These are phyloP conservation scores for Truncatella angustata DNA, from an alignment of 2,329 filamentous ascomycete species.

Conservation along the genomic window DNA sequence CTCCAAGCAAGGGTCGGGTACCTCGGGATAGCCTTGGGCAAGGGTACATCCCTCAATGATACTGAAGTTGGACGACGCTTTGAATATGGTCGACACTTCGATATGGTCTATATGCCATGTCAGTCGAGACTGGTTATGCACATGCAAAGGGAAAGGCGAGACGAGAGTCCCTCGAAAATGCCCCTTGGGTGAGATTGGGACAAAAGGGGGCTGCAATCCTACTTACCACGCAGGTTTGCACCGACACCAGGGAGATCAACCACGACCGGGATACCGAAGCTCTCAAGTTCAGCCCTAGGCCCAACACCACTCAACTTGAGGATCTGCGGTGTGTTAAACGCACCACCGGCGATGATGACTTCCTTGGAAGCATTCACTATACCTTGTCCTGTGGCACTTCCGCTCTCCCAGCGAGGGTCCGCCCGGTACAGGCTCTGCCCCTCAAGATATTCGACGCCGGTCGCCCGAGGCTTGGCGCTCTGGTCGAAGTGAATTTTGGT, in stretches of 20 bases:
- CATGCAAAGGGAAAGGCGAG: too few relatives aligned
- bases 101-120: constrained; percentile 47
- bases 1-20: constrained; percentile 35
- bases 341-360: constrained; percentile 48
- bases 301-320: constrained; percentile 49
- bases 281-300: constrained; percentile 34
- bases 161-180: too few relatives aligned
- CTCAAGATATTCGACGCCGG: constrained; percentile 7
- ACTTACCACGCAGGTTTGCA: constrained; percentile 46
- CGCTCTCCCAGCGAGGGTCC: constrained; percentile 14
- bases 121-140: too few relatives aligned
- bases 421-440: constrained; percentile 6
- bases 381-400: constrained; percentile 27
- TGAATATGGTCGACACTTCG: constrained; percentile 43
- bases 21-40: constrained; percentile 30
- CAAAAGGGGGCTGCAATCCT: not conserved
- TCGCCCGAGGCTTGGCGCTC: not conserved
- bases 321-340: constrained; percentile 52
- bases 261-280: constrained; percentile 38
- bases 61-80: constrained; percentile 35
- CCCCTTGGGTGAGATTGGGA: too few relatives aligned
- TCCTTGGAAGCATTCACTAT: constrained; percentile 41
- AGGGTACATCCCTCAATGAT: constrained; percentile 34
- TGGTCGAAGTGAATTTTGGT: constrained; percentile 7
- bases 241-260: constrained; percentile 56